Evolutionary conservation across 768 basidiomycete species (phyloP).

Genomic region (Termitomyces sp.): DNA sequence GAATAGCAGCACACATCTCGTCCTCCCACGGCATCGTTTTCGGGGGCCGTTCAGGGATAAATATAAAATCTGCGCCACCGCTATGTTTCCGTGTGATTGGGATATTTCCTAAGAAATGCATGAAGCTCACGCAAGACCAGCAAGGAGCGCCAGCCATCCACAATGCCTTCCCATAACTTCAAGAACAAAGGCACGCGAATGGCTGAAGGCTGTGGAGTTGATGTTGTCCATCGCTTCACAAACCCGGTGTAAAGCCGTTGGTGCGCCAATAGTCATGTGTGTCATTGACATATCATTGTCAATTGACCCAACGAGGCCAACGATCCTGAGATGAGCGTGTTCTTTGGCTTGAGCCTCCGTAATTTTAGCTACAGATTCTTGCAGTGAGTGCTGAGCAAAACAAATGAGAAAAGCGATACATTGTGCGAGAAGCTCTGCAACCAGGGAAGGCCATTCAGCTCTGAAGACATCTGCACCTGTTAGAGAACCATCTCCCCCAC

Average conservation of each 20-base stretch:
- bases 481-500: slow-evolving; percentile 94
- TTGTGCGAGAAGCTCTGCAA: slow-evolving; percentile 58
- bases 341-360: slow-evolving; percentile 62
- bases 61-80: slow-evolving; percentile 93
- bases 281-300: slow-evolving; percentile 99
- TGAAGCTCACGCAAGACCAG: slow-evolving; percentile 72
- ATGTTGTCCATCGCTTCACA: slow-evolving; percentile 99
- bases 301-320: slow-evolving; percentile 97
- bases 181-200: slow-evolving; percentile 95
- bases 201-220: slow-evolving; percentile 92
- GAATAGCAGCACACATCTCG: slow-evolving; percentile 83
- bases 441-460: slow-evolving; percentile 88
- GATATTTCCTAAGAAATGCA: neutral
- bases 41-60: slow-evolving; percentile 94
- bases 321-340: slow-evolving; percentile 87
- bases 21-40: slow-evolving; percentile 78
- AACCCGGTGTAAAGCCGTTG: slow-evolving; percentile 92
- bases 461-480: slow-evolving; percentile 95
- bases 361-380: slow-evolving; percentile 51
- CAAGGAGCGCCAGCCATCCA: slow-evolving; percentile 96
- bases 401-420: slow-evolving; percentile 31
- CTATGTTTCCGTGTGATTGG: slow-evolving; percentile 25
- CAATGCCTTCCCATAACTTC: slow-evolving; percentile 99
- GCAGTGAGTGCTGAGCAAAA: slow-evolving; percentile 1
- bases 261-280: slow-evolving; percentile 94